Evolutionary conservation across 805 yeast genomes (phyloP).

Genomic region (Candida parachauliodes): DNA sequence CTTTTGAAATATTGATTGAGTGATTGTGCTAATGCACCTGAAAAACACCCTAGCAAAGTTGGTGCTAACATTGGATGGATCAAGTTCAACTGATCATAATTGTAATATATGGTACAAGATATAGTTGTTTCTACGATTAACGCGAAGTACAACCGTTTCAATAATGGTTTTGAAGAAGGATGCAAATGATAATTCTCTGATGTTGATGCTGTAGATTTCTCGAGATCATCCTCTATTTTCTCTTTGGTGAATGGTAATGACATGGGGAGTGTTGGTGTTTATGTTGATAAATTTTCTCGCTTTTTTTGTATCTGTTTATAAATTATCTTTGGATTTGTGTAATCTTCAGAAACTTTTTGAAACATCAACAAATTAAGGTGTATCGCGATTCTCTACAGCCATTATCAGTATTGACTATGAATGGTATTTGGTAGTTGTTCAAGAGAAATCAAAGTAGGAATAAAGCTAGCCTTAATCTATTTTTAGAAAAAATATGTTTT

Average conservation of each 20-base stretch:
- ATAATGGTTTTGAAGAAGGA: slow-evolving; percentile 8
- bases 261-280: slow-evolving; percentile 2
- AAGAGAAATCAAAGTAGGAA: too few relatives aligned
- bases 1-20: slow-evolving; percentile 31
- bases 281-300: background rate
- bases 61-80: slow-evolving; percentile 32
- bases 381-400: too few relatives aligned
- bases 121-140: slow-evolving; percentile 24
- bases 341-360: too few relatives aligned
- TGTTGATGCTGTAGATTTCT: slow-evolving; percentile 13
- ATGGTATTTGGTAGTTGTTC: too few relatives aligned
- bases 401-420: too few relatives aligned
- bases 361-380: too few relatives aligned
- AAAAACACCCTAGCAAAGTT: slow-evolving; percentile 33
- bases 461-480: too few relatives aligned
- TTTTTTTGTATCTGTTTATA: too few relatives aligned
- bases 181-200: slow-evolving; percentile 7
- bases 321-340: too few relatives aligned
- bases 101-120: slow-evolving; percentile 24
- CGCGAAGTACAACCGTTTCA: slow-evolving; percentile 16
- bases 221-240: slow-evolving; percentile 10
- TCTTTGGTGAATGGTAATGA: slow-evolving; percentile 10
- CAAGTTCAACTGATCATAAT: slow-evolving; percentile 22
- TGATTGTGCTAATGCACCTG: slow-evolving; percentile 43
- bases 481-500: too few relatives aligned